Percentiles rank a stretch among this genome's conserved stretches.
Conservation (phyloP, 495 filamentous ascomycete genomes). For the Aspergillus hancockii region DNA sequence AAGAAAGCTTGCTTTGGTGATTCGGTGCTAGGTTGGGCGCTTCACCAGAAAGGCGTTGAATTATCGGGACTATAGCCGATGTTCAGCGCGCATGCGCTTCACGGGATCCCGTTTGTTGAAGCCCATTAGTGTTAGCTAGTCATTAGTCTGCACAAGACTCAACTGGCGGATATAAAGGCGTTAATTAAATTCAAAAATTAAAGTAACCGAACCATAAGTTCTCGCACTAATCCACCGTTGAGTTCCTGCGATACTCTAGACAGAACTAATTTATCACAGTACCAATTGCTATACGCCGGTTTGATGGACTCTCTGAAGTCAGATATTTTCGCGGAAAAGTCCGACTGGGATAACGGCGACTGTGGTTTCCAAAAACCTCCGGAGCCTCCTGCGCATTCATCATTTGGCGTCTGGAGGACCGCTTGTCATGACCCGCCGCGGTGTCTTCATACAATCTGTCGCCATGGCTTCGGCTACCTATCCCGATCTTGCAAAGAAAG, state of each 20-base stretch:
- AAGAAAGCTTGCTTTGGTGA: conserved; percentile 53
- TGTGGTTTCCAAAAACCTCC: conserved; percentile 28
- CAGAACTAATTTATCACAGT: no score
- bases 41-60: conserved; percentile 43
- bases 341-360: conserved; percentile 41
- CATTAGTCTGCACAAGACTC: conserved; percentile 53
- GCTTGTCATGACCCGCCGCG: conserved; percentile 29
- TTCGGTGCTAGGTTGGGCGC: conserved; percentile 51
- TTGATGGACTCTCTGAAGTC: conserved; percentile 26
- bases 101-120: conserved; percentile 38
- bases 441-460: conserved; percentile 28
- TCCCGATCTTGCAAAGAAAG: no score
- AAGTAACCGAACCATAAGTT: conserved; percentile 27
- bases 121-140: conserved; percentile 53
- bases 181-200: conserved; percentile 27
- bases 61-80: conserved; percentile 55
- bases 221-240: no score
- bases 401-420: conserved; percentile 25
- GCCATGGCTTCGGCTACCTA: no score
- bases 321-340: conserved; percentile 15
- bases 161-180: conserved; percentile 25
- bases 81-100: conserved; percentile 47
- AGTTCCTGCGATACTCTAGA: conserved; percentile 4
- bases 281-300: conserved; percentile 34
- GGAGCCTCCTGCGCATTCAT: conserved; percentile 25